A percentile compares a stretch with the other conserved stretches of the same genome.
Conservation (phyloP, 768 basidiomycete genomes). For the Mycena venus region DNA sequence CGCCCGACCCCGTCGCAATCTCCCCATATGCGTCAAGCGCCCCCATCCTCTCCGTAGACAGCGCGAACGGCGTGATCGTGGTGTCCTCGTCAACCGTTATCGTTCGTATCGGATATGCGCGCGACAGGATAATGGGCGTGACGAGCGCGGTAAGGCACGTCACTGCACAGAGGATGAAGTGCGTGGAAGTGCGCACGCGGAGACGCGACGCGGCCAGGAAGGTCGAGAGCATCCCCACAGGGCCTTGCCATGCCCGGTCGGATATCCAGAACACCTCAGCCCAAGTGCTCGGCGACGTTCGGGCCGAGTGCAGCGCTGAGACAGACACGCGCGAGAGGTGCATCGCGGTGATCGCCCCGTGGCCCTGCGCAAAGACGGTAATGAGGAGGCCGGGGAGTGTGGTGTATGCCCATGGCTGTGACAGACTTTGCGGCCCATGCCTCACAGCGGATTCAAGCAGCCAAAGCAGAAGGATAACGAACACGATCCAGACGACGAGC, state of each 20-base stretch:
- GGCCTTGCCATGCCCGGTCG: constrained; percentile 33
- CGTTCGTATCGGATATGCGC: constrained; percentile 32
- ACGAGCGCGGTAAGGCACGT: constrained; percentile 33
- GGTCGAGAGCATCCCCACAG: constrained; percentile 27
- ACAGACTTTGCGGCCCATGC: constrained; percentile 16
- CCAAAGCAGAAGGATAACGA: constrained; percentile 19
- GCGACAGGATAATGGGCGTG: constrained; percentile 34
- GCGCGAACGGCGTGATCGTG: constrained; percentile 24
- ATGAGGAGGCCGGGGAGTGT: constrained; percentile 26
- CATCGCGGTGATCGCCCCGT: constrained; percentile 26
- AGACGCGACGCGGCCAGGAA: constrained; percentile 12
- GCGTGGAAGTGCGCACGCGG: constrained; percentile 24
- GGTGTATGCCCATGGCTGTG: constrained; percentile 29
- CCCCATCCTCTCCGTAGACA: constrained; percentile 3
- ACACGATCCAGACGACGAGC: constrained; percentile 14
- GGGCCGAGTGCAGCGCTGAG: constrained; percentile 25
- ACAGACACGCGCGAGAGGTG: constrained; percentile 30
- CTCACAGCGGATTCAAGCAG: constrained; percentile 25
- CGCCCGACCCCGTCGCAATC: constrained; percentile 28
- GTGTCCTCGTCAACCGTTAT: constrained; percentile 15
- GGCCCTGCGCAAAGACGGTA: constrained; percentile 34
- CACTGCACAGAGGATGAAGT: constrained; percentile 32
- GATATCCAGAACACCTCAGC: constrained; percentile 39
- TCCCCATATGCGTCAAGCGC: constrained; percentile 32
- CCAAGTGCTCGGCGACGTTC: constrained; percentile 34